Conservation (phyloP, 2,329 filamentous ascomycete species). For the Pseudogymnoascus sp. region DNA sequence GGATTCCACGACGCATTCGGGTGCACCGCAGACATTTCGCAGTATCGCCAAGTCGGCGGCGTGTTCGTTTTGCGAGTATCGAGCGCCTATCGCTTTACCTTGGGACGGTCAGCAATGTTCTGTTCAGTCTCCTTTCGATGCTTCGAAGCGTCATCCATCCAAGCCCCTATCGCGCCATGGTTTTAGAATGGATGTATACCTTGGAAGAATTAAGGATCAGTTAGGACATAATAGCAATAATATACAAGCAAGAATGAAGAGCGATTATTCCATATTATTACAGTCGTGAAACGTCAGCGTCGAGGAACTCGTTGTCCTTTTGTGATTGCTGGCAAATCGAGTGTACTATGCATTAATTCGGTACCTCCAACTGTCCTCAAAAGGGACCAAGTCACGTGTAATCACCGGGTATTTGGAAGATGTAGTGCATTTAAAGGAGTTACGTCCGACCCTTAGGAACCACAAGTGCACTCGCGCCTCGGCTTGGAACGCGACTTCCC, state of each 20-base stretch:
- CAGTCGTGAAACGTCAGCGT: conserved; percentile 3
- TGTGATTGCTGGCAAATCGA: conserved; percentile 5
- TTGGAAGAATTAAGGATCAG: conserved; percentile 4
- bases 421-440: conserved; percentile 6
- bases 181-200: not conserved
- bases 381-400: not conserved
- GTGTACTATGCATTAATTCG: not conserved
- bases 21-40: conserved; percentile 38
- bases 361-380: conserved; percentile 7
- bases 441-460: not conserved
- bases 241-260: conserved; percentile 2
- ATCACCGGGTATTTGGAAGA: not conserved
- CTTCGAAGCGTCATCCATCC: conserved; percentile 6
- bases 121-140: not conserved
- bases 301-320: conserved; percentile 8
- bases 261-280: conserved; percentile 8
- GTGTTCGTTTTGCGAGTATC: not conserved
- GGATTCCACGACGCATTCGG: conserved; percentile 43
- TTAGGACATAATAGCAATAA: conserved; percentile 2
- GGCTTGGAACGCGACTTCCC: not conserved
- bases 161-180: not conserved
- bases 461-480: not conserved
- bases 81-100: conserved; percentile 2
- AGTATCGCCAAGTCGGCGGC: not conserved
- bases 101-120: not conserved